A percentile compares a stretch with the other conserved stretches of the same genome.
phyloP scores from a whole-genome alignment of 2,329 filamentous ascomycete species.

The Pseudopyricularia javanii region DNA sequence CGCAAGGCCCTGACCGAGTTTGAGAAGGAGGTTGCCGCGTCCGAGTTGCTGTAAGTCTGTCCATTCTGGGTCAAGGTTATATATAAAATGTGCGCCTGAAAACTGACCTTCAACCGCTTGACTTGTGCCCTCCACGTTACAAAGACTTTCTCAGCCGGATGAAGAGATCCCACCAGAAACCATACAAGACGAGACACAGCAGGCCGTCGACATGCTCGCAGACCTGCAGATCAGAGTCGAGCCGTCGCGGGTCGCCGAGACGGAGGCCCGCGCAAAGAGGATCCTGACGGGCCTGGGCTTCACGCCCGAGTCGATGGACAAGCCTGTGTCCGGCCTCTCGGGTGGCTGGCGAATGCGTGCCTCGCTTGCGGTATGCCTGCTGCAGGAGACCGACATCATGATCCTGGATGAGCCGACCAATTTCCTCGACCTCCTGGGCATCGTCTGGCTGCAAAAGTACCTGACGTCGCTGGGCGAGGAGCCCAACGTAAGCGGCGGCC shows the following conservation, averaged over 20 bases:
- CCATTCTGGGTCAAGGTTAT: too few species aligned
- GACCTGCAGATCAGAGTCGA: constrained; percentile 59
- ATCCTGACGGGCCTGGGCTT: constrained; percentile 22
- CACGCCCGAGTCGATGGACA: constrained; percentile 24
- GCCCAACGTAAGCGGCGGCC: constrained; percentile 36
- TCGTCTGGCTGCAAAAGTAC: constrained; percentile 92
- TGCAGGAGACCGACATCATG: constrained; percentile 91
- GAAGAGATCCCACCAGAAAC: constrained; percentile 42
- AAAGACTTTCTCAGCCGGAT: constrained; percentile 35
- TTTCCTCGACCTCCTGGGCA: constrained; percentile 91
- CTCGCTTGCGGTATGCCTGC: constrained; percentile 88
- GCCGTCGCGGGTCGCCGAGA: constrained; percentile 46
- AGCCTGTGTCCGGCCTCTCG: constrained; percentile 56
- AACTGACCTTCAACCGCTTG: background rate
- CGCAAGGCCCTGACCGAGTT: constrained; percentile 60
- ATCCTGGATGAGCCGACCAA: constrained; percentile 98
- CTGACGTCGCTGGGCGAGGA: constrained; percentile 50
- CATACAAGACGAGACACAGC: constrained; percentile 54
- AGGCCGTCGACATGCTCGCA: constrained; percentile 56
- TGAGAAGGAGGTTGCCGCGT: constrained; percentile 54
- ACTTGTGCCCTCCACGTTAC: background rate
- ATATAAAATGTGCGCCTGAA: too few species aligned
- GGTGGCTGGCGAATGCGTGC: constrained; percentile 99
- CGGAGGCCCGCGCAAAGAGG: constrained; percentile 27
- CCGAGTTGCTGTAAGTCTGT: constrained; percentile 31